Base-by-base conservation (phyloP, 306 rosid genomes). In the Vigna radiata region DNA sequence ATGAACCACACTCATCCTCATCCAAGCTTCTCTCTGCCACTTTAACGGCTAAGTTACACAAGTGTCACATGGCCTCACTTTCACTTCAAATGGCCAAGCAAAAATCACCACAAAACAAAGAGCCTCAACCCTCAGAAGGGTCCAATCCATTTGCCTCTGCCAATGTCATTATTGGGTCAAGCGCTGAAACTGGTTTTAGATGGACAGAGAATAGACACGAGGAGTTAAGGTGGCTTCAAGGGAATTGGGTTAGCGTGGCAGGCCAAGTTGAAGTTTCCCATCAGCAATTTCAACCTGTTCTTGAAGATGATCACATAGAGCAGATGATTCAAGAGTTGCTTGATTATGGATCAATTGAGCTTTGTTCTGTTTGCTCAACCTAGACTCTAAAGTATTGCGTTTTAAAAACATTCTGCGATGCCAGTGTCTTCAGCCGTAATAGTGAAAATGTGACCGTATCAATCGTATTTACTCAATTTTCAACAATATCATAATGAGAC, bases 261-360 rank as follows among this genome's bases (percentile, higher is more conserved):
- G 72, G 76, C 18, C 81, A 65, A 27, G 82, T 58, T 25, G 86
- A 83, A 47, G 82, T 66, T 71, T 56, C 72, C 43, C 53, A 77
- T 13, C 85, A 80, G 37, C 83, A 80, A n/a, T 85, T 81, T 72
- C 84, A 87, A 60, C 89, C 87, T 16, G 89, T 85, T 56, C 97
- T 92, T 82, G 88, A 92, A 79, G 97, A 90, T 78, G 90, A 92
- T 82, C 90, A 92, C 78, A 87, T 92, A 0, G 96, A 92, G 83
- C 96, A 92, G 60, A 92, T 92, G 97, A 92, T 92, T 16, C 92
- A 92, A 56, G 97, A 92, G 78, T 72, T 92, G 85, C 92, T 90
- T 81, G 72, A 92, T 77, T 91, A 79, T 77, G 93, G 97, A 13
- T 86, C 94, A 48, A 74, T 92, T 64, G 97, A 92, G 77, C 85